Evolutionary conservation across 2,329 filamentous ascomycete genomes (phyloP).

Genomic region (Atkinsonella texensis): DNA sequence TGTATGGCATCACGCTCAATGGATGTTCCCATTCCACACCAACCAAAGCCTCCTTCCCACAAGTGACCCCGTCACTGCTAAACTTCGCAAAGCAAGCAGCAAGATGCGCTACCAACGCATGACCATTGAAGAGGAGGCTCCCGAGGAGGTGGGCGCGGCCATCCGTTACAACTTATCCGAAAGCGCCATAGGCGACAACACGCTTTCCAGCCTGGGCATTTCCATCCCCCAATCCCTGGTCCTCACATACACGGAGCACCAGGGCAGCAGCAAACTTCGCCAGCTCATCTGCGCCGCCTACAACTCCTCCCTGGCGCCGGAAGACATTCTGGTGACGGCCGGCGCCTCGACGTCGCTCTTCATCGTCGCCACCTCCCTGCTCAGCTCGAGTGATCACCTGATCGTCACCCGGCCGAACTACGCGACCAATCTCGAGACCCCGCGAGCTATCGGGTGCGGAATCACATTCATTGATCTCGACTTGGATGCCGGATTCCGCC

Average conservation of each 20-base stretch:
- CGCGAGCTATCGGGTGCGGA: slow-evolving; percentile 12
- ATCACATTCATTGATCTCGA: slow-evolving; percentile 13
- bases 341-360: slow-evolving; percentile 13
- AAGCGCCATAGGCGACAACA: slow-evolving; percentile 13
- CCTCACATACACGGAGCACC: slow-evolving; percentile 12
- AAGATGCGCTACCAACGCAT: slow-evolving; percentile 15
- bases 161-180: slow-evolving; percentile 15
- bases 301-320: slow-evolving; percentile 5
- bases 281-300: slow-evolving; percentile 5
- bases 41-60: not conserved
- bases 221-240: slow-evolving; percentile 10
- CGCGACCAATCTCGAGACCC: slow-evolving; percentile 13
- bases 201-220: slow-evolving; percentile 9
- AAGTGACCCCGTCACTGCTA: not conserved
- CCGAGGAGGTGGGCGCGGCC: slow-evolving; percentile 13
- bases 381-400: slow-evolving; percentile 9
- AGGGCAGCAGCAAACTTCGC: slow-evolving; percentile 9
- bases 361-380: slow-evolving; percentile 11
- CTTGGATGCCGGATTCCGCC: slow-evolving; percentile 10
- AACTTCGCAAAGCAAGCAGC: not conserved
- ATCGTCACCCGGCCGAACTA: slow-evolving; percentile 15
- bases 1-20: not conserved
- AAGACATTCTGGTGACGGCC: slow-evolving; percentile 13
- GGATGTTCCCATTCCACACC: not conserved
- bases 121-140: slow-evolving; percentile 14